Evolutionary conservation across 768 basidiomycete genomes (phyloP).

Genomic region (Hygrocybe coccinea): DNA sequence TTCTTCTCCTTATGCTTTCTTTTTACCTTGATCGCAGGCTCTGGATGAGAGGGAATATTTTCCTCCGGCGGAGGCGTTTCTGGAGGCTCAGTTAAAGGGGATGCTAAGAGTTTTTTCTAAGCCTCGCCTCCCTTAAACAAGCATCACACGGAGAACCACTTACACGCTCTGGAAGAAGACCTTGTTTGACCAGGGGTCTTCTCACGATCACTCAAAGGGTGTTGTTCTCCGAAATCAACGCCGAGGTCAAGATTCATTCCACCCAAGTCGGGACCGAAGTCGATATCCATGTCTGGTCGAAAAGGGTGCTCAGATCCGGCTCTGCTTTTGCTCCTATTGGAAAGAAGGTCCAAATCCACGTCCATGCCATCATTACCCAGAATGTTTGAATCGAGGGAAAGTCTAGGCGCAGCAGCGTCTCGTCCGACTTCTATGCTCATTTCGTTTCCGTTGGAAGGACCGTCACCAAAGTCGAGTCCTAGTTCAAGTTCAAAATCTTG

Average conservation of each 20-base stretch:
- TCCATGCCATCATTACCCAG: slow-evolving; percentile 43
- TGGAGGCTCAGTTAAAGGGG: slow-evolving; percentile 71
- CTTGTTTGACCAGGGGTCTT: slow-evolving; percentile 58
- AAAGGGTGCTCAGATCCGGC: slow-evolving; percentile 66
- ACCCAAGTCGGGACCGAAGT: slow-evolving; percentile 47
- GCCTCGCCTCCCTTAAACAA: background rate
- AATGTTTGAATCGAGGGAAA: slow-evolving; percentile 61
- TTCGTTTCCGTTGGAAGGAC: slow-evolving; percentile 42
- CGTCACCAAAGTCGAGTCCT: slow-evolving; percentile 73
- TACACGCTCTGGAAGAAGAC: slow-evolving; percentile 66
- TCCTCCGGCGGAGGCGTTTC: slow-evolving; percentile 69
- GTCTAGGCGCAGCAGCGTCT: slow-evolving; percentile 53
- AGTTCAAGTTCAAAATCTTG: slow-evolving; percentile 78
- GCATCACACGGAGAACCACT: slow-evolving; percentile 22
- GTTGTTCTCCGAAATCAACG: slow-evolving; percentile 62
- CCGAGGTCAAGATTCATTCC: slow-evolving; percentile 62
- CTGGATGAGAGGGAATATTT: slow-evolving; percentile 45
- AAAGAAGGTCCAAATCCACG: slow-evolving; percentile 60
- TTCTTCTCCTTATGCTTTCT: slow-evolving; percentile 69
- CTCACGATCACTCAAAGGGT: slow-evolving; percentile 37
- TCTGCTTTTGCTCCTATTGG: slow-evolving; percentile 53
- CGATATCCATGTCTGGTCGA: slow-evolving; percentile 46
- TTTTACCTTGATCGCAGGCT: slow-evolving; percentile 35
- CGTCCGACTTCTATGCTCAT: slow-evolving; percentile 66
- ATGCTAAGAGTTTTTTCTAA: slow-evolving; percentile 44